Conservation (phyloP, 805 yeast species). For the Wickerhamiella siamensis region DNA sequence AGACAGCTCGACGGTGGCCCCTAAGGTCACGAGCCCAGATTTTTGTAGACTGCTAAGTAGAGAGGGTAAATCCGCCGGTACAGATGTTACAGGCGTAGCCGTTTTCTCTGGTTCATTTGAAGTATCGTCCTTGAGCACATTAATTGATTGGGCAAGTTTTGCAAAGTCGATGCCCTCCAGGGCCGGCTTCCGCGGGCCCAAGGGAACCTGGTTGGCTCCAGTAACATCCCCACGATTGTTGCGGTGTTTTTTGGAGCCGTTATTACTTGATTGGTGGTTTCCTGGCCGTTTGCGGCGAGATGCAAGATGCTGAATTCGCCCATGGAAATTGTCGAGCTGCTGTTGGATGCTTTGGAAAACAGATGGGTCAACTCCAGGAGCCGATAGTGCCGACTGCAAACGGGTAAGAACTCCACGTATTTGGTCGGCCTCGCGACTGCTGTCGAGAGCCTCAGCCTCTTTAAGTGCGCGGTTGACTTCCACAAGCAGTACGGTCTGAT, state of each 20-base stretch:
- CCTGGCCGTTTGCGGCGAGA: background rate
- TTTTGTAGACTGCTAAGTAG: constrained; percentile 17
- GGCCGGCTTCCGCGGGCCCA: constrained; percentile 11
- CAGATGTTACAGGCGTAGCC: constrained; percentile 2
- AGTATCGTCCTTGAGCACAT: constrained; percentile 1
- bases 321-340: constrained; percentile 18
- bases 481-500: constrained; percentile 19
- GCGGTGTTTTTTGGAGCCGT: background rate
- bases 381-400: constrained; percentile 19
- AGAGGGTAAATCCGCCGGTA: background rate
- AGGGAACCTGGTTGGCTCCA: constrained; percentile 11
- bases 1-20: constrained; percentile 20
- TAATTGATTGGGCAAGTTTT: constrained; percentile 3
- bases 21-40: constrained; percentile 18
- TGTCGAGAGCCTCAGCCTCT: constrained; percentile 11
- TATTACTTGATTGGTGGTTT: background rate
- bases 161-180: constrained; percentile 4
- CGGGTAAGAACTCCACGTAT: constrained; percentile 22
- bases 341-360: constrained; percentile 20
- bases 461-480: constrained; percentile 21
- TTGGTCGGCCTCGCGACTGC: constrained; percentile 16
- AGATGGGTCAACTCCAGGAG: constrained; percentile 19
- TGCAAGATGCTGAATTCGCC: constrained; percentile 3
- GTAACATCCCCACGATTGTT: constrained; percentile 8
- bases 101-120: constrained; percentile 4